Base-by-base conservation (phyloP, 192 early-diverging fungal species). In the Physocladia obscura region DNA sequence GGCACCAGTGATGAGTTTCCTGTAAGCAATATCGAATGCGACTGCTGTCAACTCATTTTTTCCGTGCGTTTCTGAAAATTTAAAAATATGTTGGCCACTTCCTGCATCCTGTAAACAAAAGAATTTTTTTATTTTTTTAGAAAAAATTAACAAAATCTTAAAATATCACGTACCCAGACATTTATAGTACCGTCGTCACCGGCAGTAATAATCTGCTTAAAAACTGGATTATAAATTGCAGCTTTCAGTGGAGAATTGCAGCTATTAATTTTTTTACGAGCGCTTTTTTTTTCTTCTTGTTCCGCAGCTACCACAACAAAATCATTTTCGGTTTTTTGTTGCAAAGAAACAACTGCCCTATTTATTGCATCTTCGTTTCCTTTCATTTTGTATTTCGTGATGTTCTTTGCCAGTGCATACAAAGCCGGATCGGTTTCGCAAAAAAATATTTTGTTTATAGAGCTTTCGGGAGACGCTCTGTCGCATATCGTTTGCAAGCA, bases 1-100 rank as follows among this genome's bases (percentile, higher is more conserved):
- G 8, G 72, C 81, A 3, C 86, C 86, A n/a, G 83, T 85, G 30
- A 87, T 70, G 24, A 87, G 60, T 21, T 79, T 57, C 35, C 83
- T 52, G 31, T 63, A 52, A 2, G 67, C 69, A 8, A 68, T 5
- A 49, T 87, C 86, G 62, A 85, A 83, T 21, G 77, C 57, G 58
- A 82, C 74, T 0, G 83, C 82, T 0, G 83, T 87, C 21, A 85
- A 78, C 56, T 85, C 83, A 32, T 70, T 49, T 34, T 75, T 79
- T 30, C 67, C 79, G 63, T 84, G 82, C 4, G 74, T 67, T 4
- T 82, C 73, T 0, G 74, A 56, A 60, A 82, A 84, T 32, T 71
- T 59, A 69, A 84, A 86, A 5, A 73, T 77, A 52, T 78, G 82
- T 27, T 71, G 61, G 0, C 84, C 84, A 21, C 64, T 79, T 21